These are phyloP conservation scores for Turnera subulata DNA, from an alignment of 345 rosid genomes.

Conservation along the genomic window DNA sequence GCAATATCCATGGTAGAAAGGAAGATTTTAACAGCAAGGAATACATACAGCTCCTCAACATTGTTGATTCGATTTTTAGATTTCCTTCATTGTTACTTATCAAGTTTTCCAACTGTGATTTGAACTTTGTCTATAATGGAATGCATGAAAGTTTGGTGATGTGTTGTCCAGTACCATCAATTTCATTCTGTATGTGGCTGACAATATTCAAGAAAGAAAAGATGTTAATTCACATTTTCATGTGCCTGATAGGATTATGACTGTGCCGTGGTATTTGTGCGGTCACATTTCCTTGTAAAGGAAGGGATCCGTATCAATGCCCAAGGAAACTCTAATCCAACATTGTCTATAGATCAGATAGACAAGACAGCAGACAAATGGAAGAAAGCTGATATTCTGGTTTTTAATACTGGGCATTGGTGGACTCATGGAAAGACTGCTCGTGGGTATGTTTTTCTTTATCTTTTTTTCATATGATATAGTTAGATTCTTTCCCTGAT, in stretches of 20 bases:
- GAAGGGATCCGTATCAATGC: constrained; percentile 73
- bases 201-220: not conserved
- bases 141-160: too few relatives aligned
- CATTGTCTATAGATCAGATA: constrained; percentile 70
- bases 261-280: constrained; percentile 80
- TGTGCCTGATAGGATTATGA: constrained; percentile 58
- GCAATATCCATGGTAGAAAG: not conserved
- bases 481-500: too few relatives aligned
- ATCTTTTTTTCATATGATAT: not conserved
- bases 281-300: constrained; percentile 94
- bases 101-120: too few relatives aligned
- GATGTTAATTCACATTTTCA: constrained; percentile 10
- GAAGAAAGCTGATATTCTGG: constrained; percentile 79
- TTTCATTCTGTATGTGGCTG: too few relatives aligned
- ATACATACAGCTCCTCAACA: too few relatives aligned
- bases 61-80: too few relatives aligned
- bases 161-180: too few relatives aligned
- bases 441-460: constrained; percentile 57
- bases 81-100: too few relatives aligned
- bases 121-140: too few relatives aligned
- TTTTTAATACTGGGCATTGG: constrained; percentile 97
- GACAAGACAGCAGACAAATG: constrained; percentile 68
- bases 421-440: constrained; percentile 99
- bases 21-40: too few relatives aligned
- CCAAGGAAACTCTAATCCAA: constrained; percentile 76